Evolutionary conservation across 306 rosid species (phyloP), one percentile per base, ranked within the genome.

Genomic region (Fragaria ananassa): DNA sequence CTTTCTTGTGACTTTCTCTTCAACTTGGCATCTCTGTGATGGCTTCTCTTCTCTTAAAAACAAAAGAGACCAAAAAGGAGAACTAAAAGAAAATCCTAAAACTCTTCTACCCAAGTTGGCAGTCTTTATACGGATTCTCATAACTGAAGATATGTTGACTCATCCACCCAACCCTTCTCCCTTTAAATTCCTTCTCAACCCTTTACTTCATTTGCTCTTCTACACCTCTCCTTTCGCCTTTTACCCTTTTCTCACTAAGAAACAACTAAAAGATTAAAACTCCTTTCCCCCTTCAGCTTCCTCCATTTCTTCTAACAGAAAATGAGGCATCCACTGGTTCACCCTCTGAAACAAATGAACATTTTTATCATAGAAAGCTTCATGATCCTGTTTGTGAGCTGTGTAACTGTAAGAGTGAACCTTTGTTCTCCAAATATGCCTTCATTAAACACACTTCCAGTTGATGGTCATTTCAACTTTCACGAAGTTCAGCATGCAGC

Each of bases 121-220:
- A 83, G 84, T 91, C 91, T 83, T 83, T 87, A 69, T 81, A 89
- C 90, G 86, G 89, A 85, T 83, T 88, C 91, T 86, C 88, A 68
- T 72, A 81, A 83, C 86, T 62, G 78, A 84, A 81, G 84, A 73
- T 76, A 76, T 81, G 87, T 87, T 91, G 93, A 93, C 96, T 80
- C 76, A 78, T 85, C 86, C 89, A 89, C 88, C 86, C 83, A 79
- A 63, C 80, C 50, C 54, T 77, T 56, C 47, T 34, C 71, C 80
- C 89, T 95, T 80, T 92, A 92, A 88, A 92, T 90, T 86, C 63
- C 78, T 25, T 84, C 88, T 74, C 83, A 81, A 77, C 81, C 79
- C 51, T 83, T 62, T 76, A 72, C 45, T 75, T 75, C 84, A 82
- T 74, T 79, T 67, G 37, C 84, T 70, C 82, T 79, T 60, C 84